Evolutionary conservation across 352 stramenopile genomes (phyloP), one percentile per base, ranked within the genome.

Genomic region (Pythium folliculosum): DNA sequence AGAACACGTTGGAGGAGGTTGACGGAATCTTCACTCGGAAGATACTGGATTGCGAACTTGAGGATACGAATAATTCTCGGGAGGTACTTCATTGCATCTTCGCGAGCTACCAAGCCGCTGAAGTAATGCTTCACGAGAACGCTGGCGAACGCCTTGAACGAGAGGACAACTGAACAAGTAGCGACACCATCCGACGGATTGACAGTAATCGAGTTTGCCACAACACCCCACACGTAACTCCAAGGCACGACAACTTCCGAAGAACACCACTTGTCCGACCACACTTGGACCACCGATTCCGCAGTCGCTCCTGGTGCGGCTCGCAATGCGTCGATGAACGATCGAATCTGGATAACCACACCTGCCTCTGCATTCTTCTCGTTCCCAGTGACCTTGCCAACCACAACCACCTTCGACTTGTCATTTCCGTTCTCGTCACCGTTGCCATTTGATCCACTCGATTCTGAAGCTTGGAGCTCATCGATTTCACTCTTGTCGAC

Each of bases 211-310:
- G 37, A 38, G 3, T 54, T 55, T 38, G 48, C 52, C 13, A 73
- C 37, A 5, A 88, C 55, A 35, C 73, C 71, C 49, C 78, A 67
- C 5, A 86, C 67, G 40, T 86, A 86, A 27, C 69, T 68, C 79
- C 79, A 91, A 37, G 76, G 63, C 37, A 86, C 53, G 27, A 38
- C 49, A 10, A 63, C 63, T 10, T 48, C 52, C 19, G 35, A 23
- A 10, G 73, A 22, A 43, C 76, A 75, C 83, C 77, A 85, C 37
- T 61, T 61, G 57, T 81, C 62, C 7, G 67, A 77, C 84, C 82
- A 91, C 47, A 75, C 58, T 16, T 77, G 60, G 13, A 92, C 27
- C 35, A 92, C 82, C 45, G 49, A 67, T 43, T 62, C 35, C 43
- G 54, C 35, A 23, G 14, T 54, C 22, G 71, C n/a, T 1, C 32